Evolutionary conservation across 2,329 filamentous ascomycete genomes (phyloP), one percentile per base, ranked within the genome.

Genomic region (Penicillium sp.): DNA sequence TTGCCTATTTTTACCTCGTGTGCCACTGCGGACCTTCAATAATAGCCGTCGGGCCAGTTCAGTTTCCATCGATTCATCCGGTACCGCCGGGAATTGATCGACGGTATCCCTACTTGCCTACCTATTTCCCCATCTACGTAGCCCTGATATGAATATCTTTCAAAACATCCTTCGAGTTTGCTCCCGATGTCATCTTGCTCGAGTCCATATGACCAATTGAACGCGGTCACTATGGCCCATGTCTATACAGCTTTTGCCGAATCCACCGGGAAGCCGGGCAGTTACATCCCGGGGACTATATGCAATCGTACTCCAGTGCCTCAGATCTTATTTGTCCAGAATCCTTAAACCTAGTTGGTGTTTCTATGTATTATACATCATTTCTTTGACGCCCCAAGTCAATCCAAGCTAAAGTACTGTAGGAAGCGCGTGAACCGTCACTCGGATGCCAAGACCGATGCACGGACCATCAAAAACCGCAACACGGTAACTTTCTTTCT

Each of bases 381-480:
- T 27, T 11, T 5, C 6, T 9, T 25, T n/a, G 20, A 42, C 25
- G 2, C n/a, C 14, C 16, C 20, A 14, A n/a, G 33, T 18, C 8
- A 36, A 6, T 11, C 18, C 39, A 2, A 18, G 20, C 39, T 42
- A 25, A 42, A 30, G 8, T 20, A 20, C 8, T 4, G 33, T 11
- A 36, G 33, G 20, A 36, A 20, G 33, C 33, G 33, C 16, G 33
- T 36, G 20, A 36, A 11, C 33, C 33, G 33, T 10, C 5, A 33
- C 30, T n/a, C 27, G 27, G 27, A 20, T 27, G 56, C 56, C 54
- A 58, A 56, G 51, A 56, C 30, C 18, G 4, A 30, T 33, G 56
- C 56, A 58, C 56, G 50, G 56, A 48, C 56, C 55, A 33, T 10
- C 46, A n/a, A 45, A 55, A 49, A 18, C 48, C 51, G 51, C 48